Evolutionary conservation across 2,329 filamentous ascomycete genomes (phyloP), one percentile per base, ranked within the genome.

Genomic region (Epichloe amarillans): DNA sequence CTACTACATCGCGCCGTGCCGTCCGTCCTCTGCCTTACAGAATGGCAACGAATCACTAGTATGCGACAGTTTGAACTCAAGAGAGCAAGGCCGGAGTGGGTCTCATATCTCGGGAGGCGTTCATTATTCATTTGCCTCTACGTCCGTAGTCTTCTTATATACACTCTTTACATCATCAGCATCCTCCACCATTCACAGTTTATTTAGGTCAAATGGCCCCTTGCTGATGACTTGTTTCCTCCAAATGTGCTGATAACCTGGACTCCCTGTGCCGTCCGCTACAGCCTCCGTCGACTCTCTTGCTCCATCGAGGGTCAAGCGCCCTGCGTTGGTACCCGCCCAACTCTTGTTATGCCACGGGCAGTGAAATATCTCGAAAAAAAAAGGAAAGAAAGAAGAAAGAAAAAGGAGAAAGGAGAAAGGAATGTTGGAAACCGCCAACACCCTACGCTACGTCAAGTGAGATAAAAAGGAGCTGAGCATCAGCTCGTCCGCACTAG

Each of bases 401-500:
- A 38, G 19, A 33, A 33, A 33, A 40, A 46, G 17, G 23, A n/a
- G n/a, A n/a, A 17, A 17, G 17, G 17, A 46, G 41, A 35, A 21
- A 4, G 2, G 14, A 23, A 14, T 3, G 17, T 8, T 11, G 15
- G 26, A 5, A 21, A 42, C 3, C 5, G 15, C 4, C 10, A 23
- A 35, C 14, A 11, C 11, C n/a, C 39, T 36, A 66, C 2, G 80
- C 39, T 36, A 66, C 2, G 80, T 80, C 63, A 84, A 84, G 53
- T 86, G 83, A 52, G 81, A 80, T 65, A 94, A 72, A 71, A 97
- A 97, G 37, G 82, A 79, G 69, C 86, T 90, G 51, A 83, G 76
- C 67, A 95, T 80, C 58, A 98, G 71, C 62, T 97, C 90, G 62
- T 96, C 90, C 12, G 93, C 93, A 60, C 83, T 94, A 3, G 93